Evolutionary conservation across 805 yeast genomes (phyloP).

Genomic region (Nadsonia fulvescens): DNA sequence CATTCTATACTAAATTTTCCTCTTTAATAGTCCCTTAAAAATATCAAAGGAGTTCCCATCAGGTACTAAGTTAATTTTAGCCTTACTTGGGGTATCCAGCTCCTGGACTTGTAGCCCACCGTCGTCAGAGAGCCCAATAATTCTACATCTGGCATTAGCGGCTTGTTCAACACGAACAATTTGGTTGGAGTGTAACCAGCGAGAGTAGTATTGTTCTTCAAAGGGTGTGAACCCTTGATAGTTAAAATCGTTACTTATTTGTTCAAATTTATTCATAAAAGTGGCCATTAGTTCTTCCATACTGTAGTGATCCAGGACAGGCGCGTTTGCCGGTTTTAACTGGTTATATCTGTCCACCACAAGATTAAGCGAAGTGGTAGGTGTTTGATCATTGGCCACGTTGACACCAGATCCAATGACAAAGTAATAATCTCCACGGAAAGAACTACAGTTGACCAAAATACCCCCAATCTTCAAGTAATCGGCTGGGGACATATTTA

Average conservation of each 20-base stretch:
- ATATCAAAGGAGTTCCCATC: constrained; percentile 97
- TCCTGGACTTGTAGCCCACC: constrained; percentile 73
- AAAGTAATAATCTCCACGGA: constrained; percentile 40
- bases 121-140: constrained; percentile 68
- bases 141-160: constrained; percentile 35
- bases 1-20: constrained; percentile 20
- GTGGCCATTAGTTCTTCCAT: constrained; percentile 43
- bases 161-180: constrained; percentile 47
- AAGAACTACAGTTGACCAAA: constrained; percentile 57
- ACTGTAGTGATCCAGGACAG: constrained; percentile 27
- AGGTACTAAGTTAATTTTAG: constrained; percentile 61
- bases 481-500: constrained; percentile 7
- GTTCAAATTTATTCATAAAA: constrained; percentile 46
- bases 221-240: constrained; percentile 51
- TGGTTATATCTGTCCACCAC: constrained; percentile 47
- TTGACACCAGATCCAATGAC: constrained; percentile 83
- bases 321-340: constrained; percentile 22
- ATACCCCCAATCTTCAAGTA: constrained; percentile 73
- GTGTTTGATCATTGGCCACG: constrained; percentile 66
- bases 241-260: constrained; percentile 33
- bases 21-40: constrained; percentile 71
- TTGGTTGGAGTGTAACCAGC: constrained; percentile 77
- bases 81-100: constrained; percentile 31
- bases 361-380: constrained; percentile 73
- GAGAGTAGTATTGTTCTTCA: constrained; percentile 49